These are phyloP conservation scores for Hyphodiscus sp. DNA, from an alignment of 2,329 filamentous ascomycete species.

Conservation along the genomic window DNA sequence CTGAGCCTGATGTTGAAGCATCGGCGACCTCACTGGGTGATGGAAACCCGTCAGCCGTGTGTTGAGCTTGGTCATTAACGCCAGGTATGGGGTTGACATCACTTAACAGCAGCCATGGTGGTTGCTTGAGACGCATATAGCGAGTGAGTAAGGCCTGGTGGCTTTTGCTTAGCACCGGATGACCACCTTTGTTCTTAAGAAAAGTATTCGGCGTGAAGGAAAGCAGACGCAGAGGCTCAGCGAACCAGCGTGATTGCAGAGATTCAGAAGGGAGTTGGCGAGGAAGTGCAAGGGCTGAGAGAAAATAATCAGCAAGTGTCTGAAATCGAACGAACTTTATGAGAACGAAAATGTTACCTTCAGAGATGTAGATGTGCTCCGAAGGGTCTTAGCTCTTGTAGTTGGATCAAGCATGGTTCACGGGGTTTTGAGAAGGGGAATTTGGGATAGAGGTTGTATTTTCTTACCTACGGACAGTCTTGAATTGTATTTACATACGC, in stretches of 20 bases:
- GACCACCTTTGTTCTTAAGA: constrained; percentile 52
- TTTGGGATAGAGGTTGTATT: constrained; percentile 24
- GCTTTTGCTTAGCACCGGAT: constrained; percentile 52
- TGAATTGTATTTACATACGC: constrained; percentile 75
- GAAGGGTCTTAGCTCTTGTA: constrained; percentile 23
- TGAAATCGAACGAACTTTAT: not conserved
- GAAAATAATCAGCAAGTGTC: constrained; percentile 15
- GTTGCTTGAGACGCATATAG: constrained; percentile 58
- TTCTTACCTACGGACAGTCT: constrained; percentile 78
- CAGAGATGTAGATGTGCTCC: constrained; percentile 21
- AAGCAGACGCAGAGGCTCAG: constrained; percentile 59
- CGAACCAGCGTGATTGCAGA: constrained; percentile 62
- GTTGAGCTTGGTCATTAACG: constrained; percentile 28
- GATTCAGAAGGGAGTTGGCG: constrained; percentile 51
- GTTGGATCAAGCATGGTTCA: constrained; percentile 10
- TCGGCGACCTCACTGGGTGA: constrained; percentile 38
- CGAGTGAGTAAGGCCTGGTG: constrained; percentile 56
- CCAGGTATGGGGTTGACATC: constrained; percentile 48
- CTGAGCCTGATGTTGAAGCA: constrained; percentile 30
- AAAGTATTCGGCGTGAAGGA: constrained; percentile 49
- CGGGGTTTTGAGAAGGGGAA: constrained; percentile 14
- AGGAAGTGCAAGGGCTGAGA: constrained; percentile 44
- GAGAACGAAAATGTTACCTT: constrained; percentile 23
- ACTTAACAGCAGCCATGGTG: constrained; percentile 57
- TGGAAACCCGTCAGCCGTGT: constrained; percentile 28